A percentile compares a stretch with the other conserved stretches of the same genome.
These are phyloP conservation scores for Mallotus japonicus DNA, from an alignment of 441 rosid genomes.

Conservation along the genomic window DNA sequence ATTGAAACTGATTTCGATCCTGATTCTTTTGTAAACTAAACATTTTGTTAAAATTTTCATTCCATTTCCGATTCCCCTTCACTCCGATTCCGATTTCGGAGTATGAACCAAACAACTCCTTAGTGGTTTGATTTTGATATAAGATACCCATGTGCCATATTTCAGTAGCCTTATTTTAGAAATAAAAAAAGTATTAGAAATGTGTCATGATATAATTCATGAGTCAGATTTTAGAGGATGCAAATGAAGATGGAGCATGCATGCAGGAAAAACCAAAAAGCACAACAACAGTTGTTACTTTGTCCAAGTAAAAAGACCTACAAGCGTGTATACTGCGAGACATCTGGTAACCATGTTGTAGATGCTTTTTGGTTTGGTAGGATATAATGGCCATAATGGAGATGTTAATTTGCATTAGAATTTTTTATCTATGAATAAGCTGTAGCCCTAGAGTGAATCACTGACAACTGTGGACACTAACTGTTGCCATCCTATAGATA, in stretches of 20 bases:
- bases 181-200: too few relatives aligned
- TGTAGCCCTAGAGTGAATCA: not conserved
- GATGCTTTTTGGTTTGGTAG: not conserved
- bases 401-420: not conserved
- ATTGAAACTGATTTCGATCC: too few relatives aligned
- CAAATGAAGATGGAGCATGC: not conserved
- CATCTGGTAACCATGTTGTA: not conserved
- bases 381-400: not conserved
- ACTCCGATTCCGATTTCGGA: too few relatives aligned
- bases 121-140: not conserved
- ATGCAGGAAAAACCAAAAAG: too few relatives aligned
- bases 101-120: too few relatives aligned
- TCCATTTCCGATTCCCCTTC: too few relatives aligned
- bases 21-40: too few relatives aligned
- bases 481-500: not conserved
- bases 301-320: too few relatives aligned
- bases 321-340: too few relatives aligned
- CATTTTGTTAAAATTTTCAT: too few relatives aligned
- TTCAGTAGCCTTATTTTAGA: not conserved
- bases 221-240: not conserved
- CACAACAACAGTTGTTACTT: too few relatives aligned
- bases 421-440: slow-evolving; percentile 6
- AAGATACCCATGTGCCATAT: too few relatives aligned
- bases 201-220: not conserved
- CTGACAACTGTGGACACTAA: not conserved